Evolutionary conservation across 768 basidiomycete species (phyloP), one percentile per base, ranked within the genome.

Genomic region (Hygrophorus pudorinus): DNA sequence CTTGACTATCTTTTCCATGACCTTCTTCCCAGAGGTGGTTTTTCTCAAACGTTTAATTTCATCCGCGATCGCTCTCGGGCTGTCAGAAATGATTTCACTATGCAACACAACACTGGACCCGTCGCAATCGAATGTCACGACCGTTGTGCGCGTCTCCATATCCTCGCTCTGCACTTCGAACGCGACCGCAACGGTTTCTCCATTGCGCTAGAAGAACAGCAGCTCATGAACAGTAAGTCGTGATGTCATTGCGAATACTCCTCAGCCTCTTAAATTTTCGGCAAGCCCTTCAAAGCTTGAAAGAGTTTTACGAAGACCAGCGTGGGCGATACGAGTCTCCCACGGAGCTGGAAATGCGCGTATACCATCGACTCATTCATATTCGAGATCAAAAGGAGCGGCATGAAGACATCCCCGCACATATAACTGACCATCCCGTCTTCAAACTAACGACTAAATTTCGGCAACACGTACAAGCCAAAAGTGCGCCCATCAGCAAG

Each of bases 321-420:
- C 70, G 78, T 0, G 73, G 69, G 7, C 63, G 66, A 33, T 81
- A 82, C 48, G 64, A 79, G 53, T 85, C 84, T 8, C 78, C 84
- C 0, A 85, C 84, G 31, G 93, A 98, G 56, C 75, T 97, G 37
- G 94, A 99, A 62, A 96, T 99, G 80, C 81, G 89, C 27, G 81
- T 96, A 1, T 99, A 97, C 63, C 88, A 93, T 57, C 79, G 93
- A 38, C 76, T 98, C 24, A 82, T 87, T 21, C 90, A 96, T 54
- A 83, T 97, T 35, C 81, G 89, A 21, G 86, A 92, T 59, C 84
- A 85, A 54, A 75, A 63, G 49, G 85, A 85, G 55, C 84, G 77
- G 7, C 79, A 72, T 54, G 87, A 81, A 54, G 78, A 73, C 53
- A 79, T 91, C 30, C 81, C 92, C 0, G 62, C 66, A 2, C 56